These are phyloP conservation scores for Solanum hybrid DNA, from an alignment of 305 asterid species.

Conservation along the genomic window DNA sequence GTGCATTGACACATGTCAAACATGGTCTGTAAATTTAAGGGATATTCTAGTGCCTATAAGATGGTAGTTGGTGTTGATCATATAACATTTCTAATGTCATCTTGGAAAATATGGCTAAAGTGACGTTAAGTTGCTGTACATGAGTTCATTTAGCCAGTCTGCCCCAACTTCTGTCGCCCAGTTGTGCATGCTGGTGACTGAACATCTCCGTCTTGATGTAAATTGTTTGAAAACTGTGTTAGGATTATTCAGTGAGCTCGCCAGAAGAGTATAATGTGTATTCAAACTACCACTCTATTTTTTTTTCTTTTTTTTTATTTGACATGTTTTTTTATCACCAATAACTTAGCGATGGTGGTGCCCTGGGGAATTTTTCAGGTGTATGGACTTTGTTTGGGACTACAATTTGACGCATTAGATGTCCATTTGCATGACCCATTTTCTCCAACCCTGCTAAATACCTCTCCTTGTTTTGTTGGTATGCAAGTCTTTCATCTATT, in stretches of 20 bases:
- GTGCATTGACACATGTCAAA: neutral
- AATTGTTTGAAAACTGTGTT: neutral
- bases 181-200: neutral
- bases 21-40: neutral
- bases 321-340: neutral
- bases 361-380: neutral
- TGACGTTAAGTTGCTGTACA: neutral
- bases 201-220: neutral
- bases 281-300: neutral
- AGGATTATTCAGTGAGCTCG: neutral
- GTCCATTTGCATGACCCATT: neutral
- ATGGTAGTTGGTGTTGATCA: neutral
- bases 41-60: slow-evolving; percentile 5
- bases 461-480: neutral
- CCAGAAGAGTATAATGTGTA: neutral
- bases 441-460: neutral
- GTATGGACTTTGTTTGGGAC: neutral
- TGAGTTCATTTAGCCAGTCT: neutral
- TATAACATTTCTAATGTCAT: neutral
- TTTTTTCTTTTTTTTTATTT: neutral
- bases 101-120: neutral
- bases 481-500: neutral
- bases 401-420: neutral
- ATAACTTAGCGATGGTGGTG: neutral
- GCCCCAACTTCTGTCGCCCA: neutral